phyloP scores from a whole-genome alignment of 2,329 filamentous ascomycete genomes.

The Emmonsiellopsis sp. region DNA sequence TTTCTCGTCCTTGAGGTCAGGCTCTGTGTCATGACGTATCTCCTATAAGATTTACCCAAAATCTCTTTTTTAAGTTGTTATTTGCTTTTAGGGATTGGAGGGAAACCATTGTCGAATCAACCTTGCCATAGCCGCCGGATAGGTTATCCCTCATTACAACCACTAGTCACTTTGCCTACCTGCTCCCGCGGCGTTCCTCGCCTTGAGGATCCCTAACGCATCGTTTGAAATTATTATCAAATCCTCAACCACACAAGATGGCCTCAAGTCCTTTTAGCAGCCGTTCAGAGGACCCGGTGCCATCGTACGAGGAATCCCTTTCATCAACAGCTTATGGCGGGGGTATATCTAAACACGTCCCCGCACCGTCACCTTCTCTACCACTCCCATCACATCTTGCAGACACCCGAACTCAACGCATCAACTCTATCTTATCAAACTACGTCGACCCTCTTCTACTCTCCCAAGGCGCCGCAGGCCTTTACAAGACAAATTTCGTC shows the following conservation, averaged over 20 bases:
- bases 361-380: constrained; percentile 8
- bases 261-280: constrained; percentile 3
- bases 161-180: too few species aligned
- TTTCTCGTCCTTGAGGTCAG: too few species aligned
- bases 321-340: background rate
- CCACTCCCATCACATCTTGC: constrained; percentile 22
- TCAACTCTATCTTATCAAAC: constrained; percentile 28
- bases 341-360: constrained; percentile 22
- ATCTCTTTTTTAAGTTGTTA: background rate
- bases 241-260: background rate
- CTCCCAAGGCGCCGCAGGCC: constrained; percentile 29
- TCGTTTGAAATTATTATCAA: background rate
- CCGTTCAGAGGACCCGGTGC: constrained; percentile 18
- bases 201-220: background rate
- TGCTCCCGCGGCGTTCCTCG: background rate
- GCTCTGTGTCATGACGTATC: too few species aligned
- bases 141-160: too few species aligned
- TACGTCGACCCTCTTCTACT: constrained; percentile 34
- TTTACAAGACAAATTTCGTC: constrained; percentile 35
- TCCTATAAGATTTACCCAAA: too few species aligned
- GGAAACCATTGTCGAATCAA: background rate
- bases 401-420: constrained; percentile 29
- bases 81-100: background rate
- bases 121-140: background rate
- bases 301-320: constrained; percentile 25